These are phyloP conservation scores for Naganishia sp. DNA, from an alignment of 1,284 basidiomycete genomes.

Conservation along the genomic window DNA sequence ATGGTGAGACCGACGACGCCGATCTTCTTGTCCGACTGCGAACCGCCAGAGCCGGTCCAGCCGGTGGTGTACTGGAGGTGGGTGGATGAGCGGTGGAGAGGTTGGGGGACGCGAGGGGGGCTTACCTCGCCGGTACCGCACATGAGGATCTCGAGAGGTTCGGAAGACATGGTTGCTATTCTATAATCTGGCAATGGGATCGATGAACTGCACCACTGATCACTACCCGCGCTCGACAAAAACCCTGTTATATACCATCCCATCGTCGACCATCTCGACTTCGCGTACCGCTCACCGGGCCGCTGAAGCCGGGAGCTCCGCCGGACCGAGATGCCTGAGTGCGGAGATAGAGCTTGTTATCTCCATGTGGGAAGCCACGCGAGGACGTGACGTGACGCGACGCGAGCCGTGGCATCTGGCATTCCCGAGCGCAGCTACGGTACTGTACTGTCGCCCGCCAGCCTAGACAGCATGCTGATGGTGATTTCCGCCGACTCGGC, in stretches of 20 bases:
- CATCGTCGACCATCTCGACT: background rate
- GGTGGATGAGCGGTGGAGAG: background rate
- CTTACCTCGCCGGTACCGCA: constrained; percentile 59
- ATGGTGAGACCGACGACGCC: constrained; percentile 82
- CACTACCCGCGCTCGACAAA: background rate
- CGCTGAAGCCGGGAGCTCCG: background rate
- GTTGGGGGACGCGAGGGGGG: background rate
- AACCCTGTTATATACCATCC: too few species aligned
- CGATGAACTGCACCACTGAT: background rate
- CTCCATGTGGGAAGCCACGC: too few species aligned
- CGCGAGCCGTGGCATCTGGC: too few species aligned
- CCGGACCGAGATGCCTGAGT: too few species aligned
- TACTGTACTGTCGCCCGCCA: too few species aligned
- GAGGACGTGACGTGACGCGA: too few species aligned
- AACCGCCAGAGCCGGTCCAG: constrained; percentile 84
- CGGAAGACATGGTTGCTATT: constrained; percentile 14
- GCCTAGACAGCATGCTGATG: too few species aligned
- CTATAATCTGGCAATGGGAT: too few species aligned
- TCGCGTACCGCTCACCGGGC: background rate
- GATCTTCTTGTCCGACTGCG: constrained; percentile 90
- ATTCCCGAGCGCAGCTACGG: too few species aligned
- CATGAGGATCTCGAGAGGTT: constrained; percentile 21
- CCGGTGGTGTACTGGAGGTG: constrained; percentile 78
- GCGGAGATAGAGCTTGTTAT: too few species aligned
- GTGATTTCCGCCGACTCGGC: too few species aligned